Evolutionary conservation across 2,329 filamentous ascomycete genomes (phyloP).

Genomic region (Mollisia scopiformis): DNA sequence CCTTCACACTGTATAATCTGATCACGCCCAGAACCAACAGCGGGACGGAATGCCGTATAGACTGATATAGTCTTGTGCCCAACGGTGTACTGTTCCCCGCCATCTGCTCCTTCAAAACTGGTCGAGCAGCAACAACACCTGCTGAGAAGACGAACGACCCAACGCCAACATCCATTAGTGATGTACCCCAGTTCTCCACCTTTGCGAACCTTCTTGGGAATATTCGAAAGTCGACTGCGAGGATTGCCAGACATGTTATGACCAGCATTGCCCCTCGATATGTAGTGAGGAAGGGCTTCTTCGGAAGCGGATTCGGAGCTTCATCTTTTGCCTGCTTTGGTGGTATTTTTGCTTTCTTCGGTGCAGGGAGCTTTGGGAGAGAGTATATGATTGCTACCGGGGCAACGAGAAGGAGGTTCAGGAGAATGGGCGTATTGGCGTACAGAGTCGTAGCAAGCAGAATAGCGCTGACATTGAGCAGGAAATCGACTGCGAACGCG

Average conservation of each 20-base stretch:
- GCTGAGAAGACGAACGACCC: conserved; percentile 97
- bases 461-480: conserved; percentile 82
- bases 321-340: conserved; percentile 37
- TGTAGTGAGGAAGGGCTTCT: conserved; percentile 89
- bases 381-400: conserved; percentile 66
- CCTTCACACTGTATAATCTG: conserved; percentile 87
- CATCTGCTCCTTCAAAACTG: conserved; percentile 72
- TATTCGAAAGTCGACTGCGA: conserved; percentile 94
- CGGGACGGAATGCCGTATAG: conserved; percentile 80
- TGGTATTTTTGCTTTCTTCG: conserved; percentile 54
- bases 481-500: conserved; percentile 77
- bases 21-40: conserved; percentile 79
- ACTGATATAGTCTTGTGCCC: conserved; percentile 60
- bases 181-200: conserved; percentile 98
- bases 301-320: conserved; percentile 61
- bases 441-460: conserved; percentile 88
- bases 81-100: conserved; percentile 54
- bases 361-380: conserved; percentile 45
- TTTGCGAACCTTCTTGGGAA: conserved; percentile 96
- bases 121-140: conserved; percentile 85
- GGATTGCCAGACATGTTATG: conserved; percentile 84
- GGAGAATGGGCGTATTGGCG: conserved; percentile 70
- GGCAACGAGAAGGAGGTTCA: conserved; percentile 73
- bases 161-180: conserved; percentile 97
- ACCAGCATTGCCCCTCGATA: conserved; percentile 93